These are phyloP conservation scores for Sextonia rubra DNA, from an alignment of 164 flowering plant genomes.

Conservation along the genomic window DNA sequence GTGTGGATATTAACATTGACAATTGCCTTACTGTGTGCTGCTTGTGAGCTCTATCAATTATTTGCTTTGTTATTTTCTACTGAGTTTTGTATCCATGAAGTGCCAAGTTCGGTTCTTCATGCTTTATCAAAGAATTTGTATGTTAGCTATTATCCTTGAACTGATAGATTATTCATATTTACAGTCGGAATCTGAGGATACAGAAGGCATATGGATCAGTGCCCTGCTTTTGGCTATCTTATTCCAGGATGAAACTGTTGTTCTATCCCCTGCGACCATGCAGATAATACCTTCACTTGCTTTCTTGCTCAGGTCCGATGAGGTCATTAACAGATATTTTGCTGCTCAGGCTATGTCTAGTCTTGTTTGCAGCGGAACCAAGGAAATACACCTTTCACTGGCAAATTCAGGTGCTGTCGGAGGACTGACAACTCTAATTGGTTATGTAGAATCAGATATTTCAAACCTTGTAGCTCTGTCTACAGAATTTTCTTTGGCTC, in stretches of 20 bases:
- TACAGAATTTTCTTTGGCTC: slow-evolving; percentile 59
- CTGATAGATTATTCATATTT: slow-evolving; percentile 7
- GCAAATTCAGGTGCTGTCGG: slow-evolving; percentile 82
- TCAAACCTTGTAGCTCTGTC: slow-evolving; percentile 62
- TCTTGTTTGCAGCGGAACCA: slow-evolving; percentile 55
- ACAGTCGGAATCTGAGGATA: slow-evolving; percentile 72
- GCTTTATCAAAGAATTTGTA: neutral
- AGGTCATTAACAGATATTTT: slow-evolving; percentile 62
- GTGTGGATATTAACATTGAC: neutral
- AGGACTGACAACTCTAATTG: slow-evolving; percentile 60
- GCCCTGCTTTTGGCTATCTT: slow-evolving; percentile 66
- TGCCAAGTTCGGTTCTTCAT: neutral
- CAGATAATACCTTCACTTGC: slow-evolving; percentile 68
- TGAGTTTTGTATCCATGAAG: neutral
- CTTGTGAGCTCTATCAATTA: neutral
- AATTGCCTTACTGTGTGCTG: neutral
- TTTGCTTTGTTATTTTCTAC: neutral
- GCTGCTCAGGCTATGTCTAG: slow-evolving; percentile 87
- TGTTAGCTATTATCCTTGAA: neutral
- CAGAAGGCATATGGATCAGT: slow-evolving; percentile 76
- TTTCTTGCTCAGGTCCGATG: slow-evolving; percentile 61
- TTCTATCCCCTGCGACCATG: slow-evolving; percentile 50
- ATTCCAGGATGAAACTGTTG: slow-evolving; percentile 63
- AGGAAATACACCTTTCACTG: slow-evolving; percentile 52
- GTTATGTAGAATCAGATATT: slow-evolving; percentile 61